Evolutionary conservation across 1,284 basidiomycete genomes (phyloP).

Genomic region (Sutorius eximius): DNA sequence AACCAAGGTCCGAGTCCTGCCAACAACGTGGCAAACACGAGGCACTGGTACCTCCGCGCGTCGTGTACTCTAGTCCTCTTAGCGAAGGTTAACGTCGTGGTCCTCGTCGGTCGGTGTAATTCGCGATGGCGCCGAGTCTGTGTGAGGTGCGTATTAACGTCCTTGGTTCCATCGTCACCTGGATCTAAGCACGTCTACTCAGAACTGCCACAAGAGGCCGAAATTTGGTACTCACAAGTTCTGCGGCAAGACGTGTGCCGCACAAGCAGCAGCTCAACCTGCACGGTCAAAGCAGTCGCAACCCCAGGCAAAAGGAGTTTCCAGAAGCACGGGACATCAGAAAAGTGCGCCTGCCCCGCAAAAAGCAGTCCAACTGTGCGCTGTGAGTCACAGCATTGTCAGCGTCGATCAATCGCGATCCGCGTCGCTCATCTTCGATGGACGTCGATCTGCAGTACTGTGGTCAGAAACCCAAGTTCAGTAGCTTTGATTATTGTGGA

Average conservation of each 20-base stretch:
- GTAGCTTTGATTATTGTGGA: slow-evolving; percentile 34
- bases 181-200: slow-evolving; percentile 4
- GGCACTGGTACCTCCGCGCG: slow-evolving; percentile 13
- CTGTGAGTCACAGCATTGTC: slow-evolving; percentile 25
- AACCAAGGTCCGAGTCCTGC: slow-evolving; percentile 8
- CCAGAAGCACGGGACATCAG: slow-evolving; percentile 18
- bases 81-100: slow-evolving; percentile 6
- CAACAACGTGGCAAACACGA: slow-evolving; percentile 30
- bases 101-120: slow-evolving; percentile 14
- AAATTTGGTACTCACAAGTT: slow-evolving; percentile 51
- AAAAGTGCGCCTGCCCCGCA: slow-evolving; percentile 14
- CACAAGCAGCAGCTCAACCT: slow-evolving; percentile 37
- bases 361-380: slow-evolving; percentile 25
- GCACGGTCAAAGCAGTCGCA: slow-evolving; percentile 15
- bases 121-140: slow-evolving; percentile 26
- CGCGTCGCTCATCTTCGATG: slow-evolving; percentile 20
- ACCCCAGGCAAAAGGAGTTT: slow-evolving; percentile 10
- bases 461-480: slow-evolving; percentile 37
- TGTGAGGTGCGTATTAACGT: slow-evolving; percentile 29
- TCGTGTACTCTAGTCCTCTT: slow-evolving; percentile 11
- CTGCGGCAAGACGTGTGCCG: slow-evolving; percentile 61
- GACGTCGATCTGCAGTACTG: slow-evolving; percentile 31
- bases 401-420: slow-evolving; percentile 32
- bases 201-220: slow-evolving; percentile 59
- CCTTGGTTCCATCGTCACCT: neutral